Percentiles rank a stretch among this genome's conserved stretches.
Conservation (phyloP, 805 yeast species). For the Komagataella pastoris region DNA sequence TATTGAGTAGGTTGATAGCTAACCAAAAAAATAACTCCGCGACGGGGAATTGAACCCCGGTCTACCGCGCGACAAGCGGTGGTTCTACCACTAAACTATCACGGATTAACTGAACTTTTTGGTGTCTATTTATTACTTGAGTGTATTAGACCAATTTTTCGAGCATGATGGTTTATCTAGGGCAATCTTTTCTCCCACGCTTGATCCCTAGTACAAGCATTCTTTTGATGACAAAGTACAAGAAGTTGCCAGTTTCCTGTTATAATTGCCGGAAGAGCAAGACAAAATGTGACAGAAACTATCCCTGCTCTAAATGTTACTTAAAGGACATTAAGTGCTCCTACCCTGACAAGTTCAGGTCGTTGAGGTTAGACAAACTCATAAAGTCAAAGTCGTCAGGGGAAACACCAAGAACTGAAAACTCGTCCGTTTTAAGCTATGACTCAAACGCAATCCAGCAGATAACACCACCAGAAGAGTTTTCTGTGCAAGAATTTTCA, state of each 20-base stretch:
- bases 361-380: background rate
- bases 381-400: background rate
- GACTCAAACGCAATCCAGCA: background rate
- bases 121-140: no score
- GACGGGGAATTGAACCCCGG: constrained; percentile 2
- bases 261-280: background rate
- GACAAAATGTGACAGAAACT: background rate
- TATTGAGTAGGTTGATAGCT: no score
- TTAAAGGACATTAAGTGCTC: background rate
- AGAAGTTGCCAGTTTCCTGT: background rate
- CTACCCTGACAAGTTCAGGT: background rate
- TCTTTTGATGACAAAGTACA: background rate
- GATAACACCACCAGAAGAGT: background rate
- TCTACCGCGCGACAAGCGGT: constrained; percentile 2
- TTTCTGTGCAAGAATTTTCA: background rate
- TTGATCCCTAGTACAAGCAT: background rate
- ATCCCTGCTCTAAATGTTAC: background rate
- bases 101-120: background rate
- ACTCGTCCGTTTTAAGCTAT: background rate
- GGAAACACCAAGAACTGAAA: background rate
- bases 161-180: background rate
- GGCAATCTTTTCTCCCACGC: background rate
- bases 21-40: background rate
- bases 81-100: constrained; percentile 1
- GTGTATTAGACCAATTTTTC: background rate